A percentile compares a stretch with the other conserved stretches of the same genome.
These are phyloP conservation scores for Puccinia triticina DNA, from an alignment of 1,284 basidiomycete genomes.

Conservation along the genomic window DNA sequence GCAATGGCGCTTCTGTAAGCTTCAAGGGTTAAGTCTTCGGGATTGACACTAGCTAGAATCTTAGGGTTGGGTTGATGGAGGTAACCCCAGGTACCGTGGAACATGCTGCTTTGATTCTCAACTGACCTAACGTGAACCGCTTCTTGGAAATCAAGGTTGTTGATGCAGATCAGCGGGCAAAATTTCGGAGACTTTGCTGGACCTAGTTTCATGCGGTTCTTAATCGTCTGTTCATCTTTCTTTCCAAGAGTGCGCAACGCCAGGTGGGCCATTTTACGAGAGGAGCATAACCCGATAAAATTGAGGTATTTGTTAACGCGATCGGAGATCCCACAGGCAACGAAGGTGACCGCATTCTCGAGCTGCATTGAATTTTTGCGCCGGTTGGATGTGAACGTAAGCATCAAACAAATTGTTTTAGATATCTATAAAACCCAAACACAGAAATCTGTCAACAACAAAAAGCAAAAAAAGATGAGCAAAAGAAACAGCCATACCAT, in stretches of 20 bases:
- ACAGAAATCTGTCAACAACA: too few relatives aligned
- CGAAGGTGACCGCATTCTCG: neutral
- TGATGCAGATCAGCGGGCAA: neutral
- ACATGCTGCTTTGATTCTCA: neutral
- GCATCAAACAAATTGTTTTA: neutral
- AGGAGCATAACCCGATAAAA: neutral
- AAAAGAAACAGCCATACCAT: neutral
- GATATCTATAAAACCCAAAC: neutral
- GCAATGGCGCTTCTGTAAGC: neutral
- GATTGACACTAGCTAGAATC: neutral
- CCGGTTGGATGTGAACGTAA: neutral
- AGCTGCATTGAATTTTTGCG: slow-evolving; percentile 6
- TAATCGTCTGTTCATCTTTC: neutral
- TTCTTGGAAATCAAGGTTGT: neutral
- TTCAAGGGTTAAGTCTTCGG: neutral
- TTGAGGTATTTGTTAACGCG: too few relatives aligned
- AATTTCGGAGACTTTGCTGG: neutral
- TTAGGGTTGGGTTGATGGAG: too few relatives aligned
- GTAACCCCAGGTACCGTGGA: slow-evolving; percentile 19
- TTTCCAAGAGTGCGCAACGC: neutral
- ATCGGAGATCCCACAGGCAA: slow-evolving; percentile 6
- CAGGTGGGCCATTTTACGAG: neutral
- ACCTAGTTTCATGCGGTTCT: neutral
- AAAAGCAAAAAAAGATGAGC: too few relatives aligned
- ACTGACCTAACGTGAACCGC: too few relatives aligned